These are phyloP conservation scores for Leccinum ochraceum DNA, from an alignment of 768 basidiomycete genomes.

Conservation along the genomic window DNA sequence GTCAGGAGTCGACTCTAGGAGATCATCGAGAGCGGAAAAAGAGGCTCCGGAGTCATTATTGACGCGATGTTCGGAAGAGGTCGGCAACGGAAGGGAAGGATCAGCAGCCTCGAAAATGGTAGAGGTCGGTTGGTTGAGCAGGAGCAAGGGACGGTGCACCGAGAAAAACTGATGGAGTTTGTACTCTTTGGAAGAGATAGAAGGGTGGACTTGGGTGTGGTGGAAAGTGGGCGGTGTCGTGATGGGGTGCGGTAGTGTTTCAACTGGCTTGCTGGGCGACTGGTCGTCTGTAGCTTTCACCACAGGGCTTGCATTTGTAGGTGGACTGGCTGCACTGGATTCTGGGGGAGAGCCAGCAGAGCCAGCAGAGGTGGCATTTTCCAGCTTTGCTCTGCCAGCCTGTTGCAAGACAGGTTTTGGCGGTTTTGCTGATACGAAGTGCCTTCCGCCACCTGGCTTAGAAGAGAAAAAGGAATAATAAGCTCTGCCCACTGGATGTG, in stretches of 20 bases:
- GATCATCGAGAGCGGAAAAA: constrained; percentile 40
- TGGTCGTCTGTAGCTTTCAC: constrained; percentile 32
- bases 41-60: constrained; percentile 29
- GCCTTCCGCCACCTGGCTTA: constrained; percentile 72
- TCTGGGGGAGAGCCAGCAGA: constrained; percentile 32
- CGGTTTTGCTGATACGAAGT: constrained; percentile 73
- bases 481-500: constrained; percentile 51
- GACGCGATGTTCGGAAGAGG: constrained; percentile 22
- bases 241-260: constrained; percentile 20
- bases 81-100: constrained; percentile 20
- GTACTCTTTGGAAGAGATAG: constrained; percentile 65
- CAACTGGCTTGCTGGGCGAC: constrained; percentile 25
- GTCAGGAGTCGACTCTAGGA: constrained; percentile 56
- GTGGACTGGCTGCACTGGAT: constrained; percentile 19
- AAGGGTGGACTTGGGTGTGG: constrained; percentile 45
- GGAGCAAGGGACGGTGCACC: constrained; percentile 74
- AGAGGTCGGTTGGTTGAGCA: constrained; percentile 61
- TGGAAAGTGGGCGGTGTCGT: constrained; percentile 11
- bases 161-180: constrained; percentile 86
- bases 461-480: constrained; percentile 83
- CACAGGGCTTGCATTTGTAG: constrained; percentile 14
- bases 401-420: constrained; percentile 46
- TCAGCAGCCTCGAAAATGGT: constrained; percentile 48
- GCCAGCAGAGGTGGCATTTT: constrained; percentile 39
- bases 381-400: constrained; percentile 39